Conservation (phyloP, 2,329 filamentous ascomycete genomes). For the Fusarium nematophilum region DNA sequence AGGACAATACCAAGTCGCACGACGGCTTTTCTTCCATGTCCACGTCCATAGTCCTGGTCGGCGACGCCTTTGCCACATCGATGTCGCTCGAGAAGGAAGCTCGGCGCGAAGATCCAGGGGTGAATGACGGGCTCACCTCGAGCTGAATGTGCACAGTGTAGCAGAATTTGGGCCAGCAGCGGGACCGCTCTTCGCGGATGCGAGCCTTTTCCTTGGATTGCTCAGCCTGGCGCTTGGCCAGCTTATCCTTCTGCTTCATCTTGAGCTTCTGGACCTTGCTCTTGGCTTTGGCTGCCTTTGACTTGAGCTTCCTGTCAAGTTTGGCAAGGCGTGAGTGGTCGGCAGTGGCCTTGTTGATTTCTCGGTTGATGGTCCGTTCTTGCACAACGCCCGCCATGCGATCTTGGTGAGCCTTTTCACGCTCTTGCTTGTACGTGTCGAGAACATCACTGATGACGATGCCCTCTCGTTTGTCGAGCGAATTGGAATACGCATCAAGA, state of each 20-base stretch:
- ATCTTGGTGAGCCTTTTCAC: constrained; percentile 56
- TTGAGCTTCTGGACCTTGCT: constrained; percentile 51
- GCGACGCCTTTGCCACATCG: constrained; percentile 57
- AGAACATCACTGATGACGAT: constrained; percentile 53
- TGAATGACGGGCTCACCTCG: constrained; percentile 54
- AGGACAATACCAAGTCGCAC: constrained; percentile 66
- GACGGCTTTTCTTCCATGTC: constrained; percentile 27
- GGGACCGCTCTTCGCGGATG: constrained; percentile 55
- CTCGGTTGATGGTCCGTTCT: constrained; percentile 48
- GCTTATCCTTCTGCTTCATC: constrained; percentile 50
- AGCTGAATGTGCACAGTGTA: constrained; percentile 64
- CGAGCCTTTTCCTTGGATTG: constrained; percentile 56
- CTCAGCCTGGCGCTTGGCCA: constrained; percentile 51
- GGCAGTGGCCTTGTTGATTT: constrained; percentile 48
- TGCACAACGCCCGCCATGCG: constrained; percentile 48
- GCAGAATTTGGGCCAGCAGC: constrained; percentile 62
- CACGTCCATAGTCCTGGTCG: constrained; percentile 38
- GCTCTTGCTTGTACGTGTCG: constrained; percentile 56
- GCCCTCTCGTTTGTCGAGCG: constrained; percentile 49
- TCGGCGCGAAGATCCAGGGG: constrained; percentile 60
- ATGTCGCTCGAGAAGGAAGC: constrained; percentile 65
- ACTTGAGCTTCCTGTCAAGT: constrained; percentile 42
- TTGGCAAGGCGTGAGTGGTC: constrained; percentile 48
- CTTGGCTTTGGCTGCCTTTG: constrained; percentile 45
- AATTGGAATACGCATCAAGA: constrained; percentile 54